Percentiles rank a stretch among this genome's conserved stretches.
Conservation (phyloP, 148 eudicot genomes). For the Fagopyrum esculentum region DNA sequence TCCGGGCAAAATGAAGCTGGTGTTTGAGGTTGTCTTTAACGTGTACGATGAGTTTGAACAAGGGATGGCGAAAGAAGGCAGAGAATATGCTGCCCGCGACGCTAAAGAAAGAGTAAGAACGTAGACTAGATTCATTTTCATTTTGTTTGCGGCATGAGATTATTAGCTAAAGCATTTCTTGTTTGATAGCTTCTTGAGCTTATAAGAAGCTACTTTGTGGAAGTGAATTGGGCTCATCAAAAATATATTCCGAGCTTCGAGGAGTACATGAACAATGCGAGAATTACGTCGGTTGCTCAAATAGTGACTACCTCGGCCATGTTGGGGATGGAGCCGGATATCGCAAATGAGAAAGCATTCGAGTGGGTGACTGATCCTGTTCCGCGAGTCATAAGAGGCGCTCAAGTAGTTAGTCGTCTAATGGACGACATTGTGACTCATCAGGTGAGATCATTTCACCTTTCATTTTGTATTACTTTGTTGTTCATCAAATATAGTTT, state of each 20-base stretch:
- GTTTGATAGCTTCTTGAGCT: constrained; percentile 9
- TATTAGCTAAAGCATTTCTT: background rate
- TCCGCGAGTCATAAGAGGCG: constrained; percentile 19
- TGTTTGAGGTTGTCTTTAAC: background rate
- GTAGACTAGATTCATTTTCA: too few species aligned
- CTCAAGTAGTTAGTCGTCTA: constrained; percentile 19
- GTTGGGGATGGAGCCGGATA: constrained; percentile 24
- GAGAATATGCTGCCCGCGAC: too few species aligned
- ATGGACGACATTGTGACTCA: constrained; percentile 27
- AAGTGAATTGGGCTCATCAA: constrained; percentile 22
- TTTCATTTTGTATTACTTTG: too few species aligned
- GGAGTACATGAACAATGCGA: constrained; percentile 15
- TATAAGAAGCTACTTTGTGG: constrained; percentile 18
- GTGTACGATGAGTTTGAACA: too few species aligned
- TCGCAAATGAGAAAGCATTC: constrained; percentile 20
- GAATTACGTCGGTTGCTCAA: background rate
- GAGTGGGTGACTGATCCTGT: constrained; percentile 10
- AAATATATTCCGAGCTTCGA: constrained; percentile 16
- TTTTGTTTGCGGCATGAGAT: too few species aligned
- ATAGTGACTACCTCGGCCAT: constrained; percentile 13
- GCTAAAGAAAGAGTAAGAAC: too few species aligned
- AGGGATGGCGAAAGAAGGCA: too few species aligned
- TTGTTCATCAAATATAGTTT: too few species aligned
- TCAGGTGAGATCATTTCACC: background rate
- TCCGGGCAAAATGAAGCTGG: background rate